Conservation (phyloP, 2,329 filamentous ascomycete genomes). For the Cladobotryum mycophilum region DNA sequence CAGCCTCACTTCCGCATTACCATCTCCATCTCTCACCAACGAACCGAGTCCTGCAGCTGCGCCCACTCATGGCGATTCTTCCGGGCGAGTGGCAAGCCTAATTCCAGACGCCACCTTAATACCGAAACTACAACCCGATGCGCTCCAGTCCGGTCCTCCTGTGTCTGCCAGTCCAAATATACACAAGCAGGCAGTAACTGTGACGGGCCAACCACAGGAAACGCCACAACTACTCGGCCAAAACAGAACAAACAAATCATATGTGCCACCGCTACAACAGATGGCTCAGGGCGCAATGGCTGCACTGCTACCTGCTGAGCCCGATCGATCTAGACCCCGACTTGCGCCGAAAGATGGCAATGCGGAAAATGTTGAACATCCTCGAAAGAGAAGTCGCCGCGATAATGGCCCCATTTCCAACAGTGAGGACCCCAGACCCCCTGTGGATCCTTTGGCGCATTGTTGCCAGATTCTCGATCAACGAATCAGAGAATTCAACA, state of each 20-base stretch:
- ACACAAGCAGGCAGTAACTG: background rate
- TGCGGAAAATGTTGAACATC: background rate
- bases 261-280: background rate
- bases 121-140: background rate
- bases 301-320: background rate
- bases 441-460: background rate
- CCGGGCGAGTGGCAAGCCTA: background rate
- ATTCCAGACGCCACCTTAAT: background rate
- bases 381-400: background rate
- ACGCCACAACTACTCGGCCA: background rate
- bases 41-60: slow-evolving; percentile 42
- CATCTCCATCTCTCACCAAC: slow-evolving; percentile 59
- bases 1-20: slow-evolving; percentile 36
- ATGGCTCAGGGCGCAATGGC: background rate
- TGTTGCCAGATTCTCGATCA: background rate
- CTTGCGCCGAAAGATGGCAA: background rate
- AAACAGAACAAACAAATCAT: background rate
- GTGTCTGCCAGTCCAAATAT: background rate
- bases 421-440: background rate
- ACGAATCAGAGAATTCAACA: background rate
- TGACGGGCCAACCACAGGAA: background rate
- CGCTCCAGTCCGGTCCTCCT: no score
- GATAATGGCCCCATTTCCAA: background rate
- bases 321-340: background rate
- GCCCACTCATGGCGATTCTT: background rate